Evolutionary conservation across 768 basidiomycete genomes (phyloP).

Genomic region (Lactarius hengduanensis): DNA sequence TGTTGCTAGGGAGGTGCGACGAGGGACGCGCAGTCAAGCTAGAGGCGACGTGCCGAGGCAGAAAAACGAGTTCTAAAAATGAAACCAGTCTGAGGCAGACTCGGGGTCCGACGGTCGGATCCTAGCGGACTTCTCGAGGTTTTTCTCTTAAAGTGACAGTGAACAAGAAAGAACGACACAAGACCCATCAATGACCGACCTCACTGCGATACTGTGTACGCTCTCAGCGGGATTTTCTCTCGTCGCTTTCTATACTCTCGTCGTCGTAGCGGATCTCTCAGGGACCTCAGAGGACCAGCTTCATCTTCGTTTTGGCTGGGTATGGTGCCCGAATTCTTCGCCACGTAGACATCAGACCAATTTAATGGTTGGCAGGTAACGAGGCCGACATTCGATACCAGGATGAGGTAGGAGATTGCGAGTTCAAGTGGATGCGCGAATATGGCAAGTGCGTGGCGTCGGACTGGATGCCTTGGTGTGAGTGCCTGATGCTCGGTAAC

Average conservation of each 20-base stretch:
- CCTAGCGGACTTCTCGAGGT: not conserved
- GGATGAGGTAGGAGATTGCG: slow-evolving; percentile 29
- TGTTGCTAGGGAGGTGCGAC: too few species aligned
- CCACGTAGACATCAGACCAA: not conserved
- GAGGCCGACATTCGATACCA: not conserved
- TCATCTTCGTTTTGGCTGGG: not conserved
- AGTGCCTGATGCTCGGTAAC: slow-evolving; percentile 1
- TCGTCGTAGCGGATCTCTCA: not conserved
- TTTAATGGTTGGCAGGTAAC: not conserved
- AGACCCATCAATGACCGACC: not conserved
- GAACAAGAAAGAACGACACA: not conserved
- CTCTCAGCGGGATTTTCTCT: not conserved
- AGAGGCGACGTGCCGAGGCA: too few species aligned
- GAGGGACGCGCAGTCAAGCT: too few species aligned
- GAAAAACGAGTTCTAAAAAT: too few species aligned
- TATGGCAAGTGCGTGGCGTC: slow-evolving; percentile 31
- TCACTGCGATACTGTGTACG: not conserved
- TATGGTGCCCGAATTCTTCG: not conserved
- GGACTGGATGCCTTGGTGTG: slow-evolving; percentile 30
- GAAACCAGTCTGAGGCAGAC: not conserved
- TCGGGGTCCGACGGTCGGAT: not conserved
- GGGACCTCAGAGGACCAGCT: not conserved
- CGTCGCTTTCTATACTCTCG: not conserved
- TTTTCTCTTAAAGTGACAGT: not conserved
- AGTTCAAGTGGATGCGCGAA: slow-evolving; percentile 27